A percentile compares a stretch with the other conserved stretches of the same genome.
These are phyloP conservation scores for Lactarius sanguifluus DNA, from an alignment of 768 basidiomycete species.

Conservation along the genomic window DNA sequence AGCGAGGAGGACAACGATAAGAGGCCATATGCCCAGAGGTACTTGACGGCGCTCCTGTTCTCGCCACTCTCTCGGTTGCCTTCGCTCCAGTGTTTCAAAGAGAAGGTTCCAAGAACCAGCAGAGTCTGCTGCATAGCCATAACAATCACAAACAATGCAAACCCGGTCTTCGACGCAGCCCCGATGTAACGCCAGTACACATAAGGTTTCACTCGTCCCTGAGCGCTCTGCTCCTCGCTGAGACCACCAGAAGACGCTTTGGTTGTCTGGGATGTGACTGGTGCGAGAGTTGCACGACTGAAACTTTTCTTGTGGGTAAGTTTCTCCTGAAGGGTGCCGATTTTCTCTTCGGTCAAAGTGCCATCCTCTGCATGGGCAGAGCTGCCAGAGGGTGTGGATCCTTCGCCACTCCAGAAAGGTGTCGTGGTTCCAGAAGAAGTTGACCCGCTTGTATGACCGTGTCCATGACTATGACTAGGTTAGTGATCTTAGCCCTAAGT, in stretches of 20 bases:
- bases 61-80: constrained; percentile 61
- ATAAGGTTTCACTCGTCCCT: constrained; percentile 72
- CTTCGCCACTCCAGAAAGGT: constrained; percentile 29
- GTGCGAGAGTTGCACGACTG: constrained; percentile 51
- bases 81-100: constrained; percentile 82
- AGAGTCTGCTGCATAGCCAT: constrained; percentile 56
- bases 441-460: constrained; percentile 21
- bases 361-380: constrained; percentile 23
- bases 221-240: constrained; percentile 71
- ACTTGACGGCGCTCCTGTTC: constrained; percentile 57
- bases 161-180: constrained; percentile 75
- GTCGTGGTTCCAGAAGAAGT: constrained; percentile 29
- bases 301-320: constrained; percentile 57
- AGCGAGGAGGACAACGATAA: constrained; percentile 61
- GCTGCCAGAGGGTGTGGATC: constrained; percentile 7
- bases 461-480: constrained; percentile 22
- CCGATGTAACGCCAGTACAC: constrained; percentile 80
- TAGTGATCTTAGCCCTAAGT: background rate
- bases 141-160: constrained; percentile 53
- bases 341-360: constrained; percentile 22
- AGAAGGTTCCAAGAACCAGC: constrained; percentile 59
- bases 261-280: constrained; percentile 40
- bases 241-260: constrained; percentile 46
- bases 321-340: constrained; percentile 45
- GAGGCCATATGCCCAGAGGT: constrained; percentile 64